These are phyloP conservation scores for Irpex sp. DNA, from an alignment of 1,284 basidiomycete species.

Conservation along the genomic window DNA sequence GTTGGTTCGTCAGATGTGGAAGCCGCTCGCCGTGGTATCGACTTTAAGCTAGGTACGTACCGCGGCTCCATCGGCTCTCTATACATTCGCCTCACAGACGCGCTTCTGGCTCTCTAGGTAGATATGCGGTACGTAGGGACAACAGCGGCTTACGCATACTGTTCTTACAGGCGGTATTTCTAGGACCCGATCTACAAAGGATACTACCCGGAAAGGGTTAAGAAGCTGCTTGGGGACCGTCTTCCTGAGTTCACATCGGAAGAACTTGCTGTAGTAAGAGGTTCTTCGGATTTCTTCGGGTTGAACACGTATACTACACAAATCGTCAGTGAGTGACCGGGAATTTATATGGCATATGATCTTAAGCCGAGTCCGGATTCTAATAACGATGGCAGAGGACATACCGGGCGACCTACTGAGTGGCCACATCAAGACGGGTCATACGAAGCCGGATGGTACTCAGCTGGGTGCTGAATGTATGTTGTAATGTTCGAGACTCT, in stretches of 20 bases:
- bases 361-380: neutral
- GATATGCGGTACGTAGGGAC: slow-evolving; percentile 26
- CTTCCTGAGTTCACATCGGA: slow-evolving; percentile 47
- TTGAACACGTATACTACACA: slow-evolving; percentile 51
- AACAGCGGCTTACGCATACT: neutral
- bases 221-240: slow-evolving; percentile 40
- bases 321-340: slow-evolving; percentile 34
- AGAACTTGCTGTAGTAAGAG: slow-evolving; percentile 43
- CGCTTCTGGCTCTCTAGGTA: slow-evolving; percentile 14
- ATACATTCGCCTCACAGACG: neutral
- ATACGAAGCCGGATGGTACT: slow-evolving; percentile 41
- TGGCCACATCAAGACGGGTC: slow-evolving; percentile 38
- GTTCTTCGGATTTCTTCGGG: slow-evolving; percentile 47
- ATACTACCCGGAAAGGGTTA: slow-evolving; percentile 42
- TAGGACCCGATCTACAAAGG: slow-evolving; percentile 51
- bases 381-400: slow-evolving; percentile 21
- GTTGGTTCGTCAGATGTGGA: slow-evolving; percentile 30
- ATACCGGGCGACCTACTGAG: slow-evolving; percentile 39
- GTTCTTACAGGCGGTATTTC: neutral
- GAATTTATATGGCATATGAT: neutral
- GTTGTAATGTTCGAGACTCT: slow-evolving; percentile 8
- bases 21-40: slow-evolving; percentile 41
- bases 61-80: neutral
- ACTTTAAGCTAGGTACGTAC: slow-evolving; percentile 30
- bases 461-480: slow-evolving; percentile 64